Evolutionary conservation across 2,329 filamentous ascomycete species (phyloP).

Genomic region (Fusarium metavorans): DNA sequence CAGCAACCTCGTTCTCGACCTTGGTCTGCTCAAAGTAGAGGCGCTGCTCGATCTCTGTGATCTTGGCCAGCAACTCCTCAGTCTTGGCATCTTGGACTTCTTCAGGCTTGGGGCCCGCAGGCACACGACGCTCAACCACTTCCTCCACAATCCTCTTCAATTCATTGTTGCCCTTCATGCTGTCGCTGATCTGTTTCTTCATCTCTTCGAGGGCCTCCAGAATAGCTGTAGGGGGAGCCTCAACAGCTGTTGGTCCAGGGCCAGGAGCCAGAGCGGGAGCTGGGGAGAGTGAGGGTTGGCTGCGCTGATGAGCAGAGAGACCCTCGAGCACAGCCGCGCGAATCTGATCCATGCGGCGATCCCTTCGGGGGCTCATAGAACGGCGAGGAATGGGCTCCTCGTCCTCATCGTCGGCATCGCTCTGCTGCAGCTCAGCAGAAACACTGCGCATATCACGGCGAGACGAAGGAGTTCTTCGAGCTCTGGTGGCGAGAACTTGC

Average conservation of each 20-base stretch:
- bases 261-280: constrained; percentile 23
- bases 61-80: constrained; percentile 69
- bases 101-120: constrained; percentile 61
- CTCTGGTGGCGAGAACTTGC: constrained; percentile 71
- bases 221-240: constrained; percentile 57
- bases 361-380: constrained; percentile 81
- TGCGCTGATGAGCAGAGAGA: constrained; percentile 68
- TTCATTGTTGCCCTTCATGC: constrained; percentile 57
- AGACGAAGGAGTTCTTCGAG: constrained; percentile 66
- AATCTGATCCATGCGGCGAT: constrained; percentile 87
- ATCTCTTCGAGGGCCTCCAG: constrained; percentile 76
- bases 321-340: constrained; percentile 80
- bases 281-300: constrained; percentile 48
- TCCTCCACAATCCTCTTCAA: constrained; percentile 74
- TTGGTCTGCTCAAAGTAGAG: constrained; percentile 61
- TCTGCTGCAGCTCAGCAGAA: constrained; percentile 79
- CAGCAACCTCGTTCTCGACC: constrained; percentile 61
- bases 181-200: constrained; percentile 60
- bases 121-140: constrained; percentile 69
- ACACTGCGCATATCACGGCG: constrained; percentile 72
- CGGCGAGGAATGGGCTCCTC: constrained; percentile 76
- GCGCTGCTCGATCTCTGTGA: constrained; percentile 70
- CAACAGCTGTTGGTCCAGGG: constrained; percentile 9
- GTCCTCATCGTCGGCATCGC: constrained; percentile 95
- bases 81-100: constrained; percentile 66